These are phyloP conservation scores for Coemansia sp. DNA, from an alignment of 192 early-diverging fungal species.

Conservation along the genomic window DNA sequence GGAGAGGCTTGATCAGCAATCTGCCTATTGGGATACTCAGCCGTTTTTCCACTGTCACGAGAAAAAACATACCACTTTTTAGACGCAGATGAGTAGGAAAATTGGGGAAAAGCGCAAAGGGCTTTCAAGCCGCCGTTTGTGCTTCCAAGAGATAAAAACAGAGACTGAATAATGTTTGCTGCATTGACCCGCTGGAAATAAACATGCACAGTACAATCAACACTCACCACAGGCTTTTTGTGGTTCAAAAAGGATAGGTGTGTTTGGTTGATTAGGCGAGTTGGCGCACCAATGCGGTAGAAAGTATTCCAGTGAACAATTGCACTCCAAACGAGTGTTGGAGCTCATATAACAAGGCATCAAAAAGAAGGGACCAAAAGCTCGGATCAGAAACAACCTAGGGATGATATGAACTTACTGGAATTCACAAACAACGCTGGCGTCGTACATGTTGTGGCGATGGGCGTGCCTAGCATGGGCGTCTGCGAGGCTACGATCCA, in stretches of 20 bases:
- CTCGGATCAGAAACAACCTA: not conserved
- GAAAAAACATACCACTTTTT: constrained; percentile 13
- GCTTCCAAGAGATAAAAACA: not conserved
- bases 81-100: not conserved
- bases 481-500: not conserved
- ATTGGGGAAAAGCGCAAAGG: not conserved
- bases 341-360: too few relatives aligned
- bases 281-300: not conserved
- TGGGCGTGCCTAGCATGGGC: constrained; percentile 1
- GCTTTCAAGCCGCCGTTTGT: not conserved
- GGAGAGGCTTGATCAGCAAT: constrained; percentile 1
- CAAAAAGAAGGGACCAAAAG: not conserved
- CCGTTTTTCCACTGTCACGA: not conserved
- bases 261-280: not conserved
- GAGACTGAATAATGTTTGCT: not conserved
- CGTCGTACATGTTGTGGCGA: constrained; percentile 37
- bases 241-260: not conserved
- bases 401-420: constrained; percentile 5
- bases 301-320: not conserved
- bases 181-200: not conserved
- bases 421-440: constrained; percentile 42
- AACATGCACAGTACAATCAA: not conserved
- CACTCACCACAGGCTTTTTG: not conserved
- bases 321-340: too few relatives aligned
- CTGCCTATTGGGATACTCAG: constrained; percentile 1